Conservation (phyloP, 352 stramenopile species). For the Elongisporangium undulatum region DNA sequence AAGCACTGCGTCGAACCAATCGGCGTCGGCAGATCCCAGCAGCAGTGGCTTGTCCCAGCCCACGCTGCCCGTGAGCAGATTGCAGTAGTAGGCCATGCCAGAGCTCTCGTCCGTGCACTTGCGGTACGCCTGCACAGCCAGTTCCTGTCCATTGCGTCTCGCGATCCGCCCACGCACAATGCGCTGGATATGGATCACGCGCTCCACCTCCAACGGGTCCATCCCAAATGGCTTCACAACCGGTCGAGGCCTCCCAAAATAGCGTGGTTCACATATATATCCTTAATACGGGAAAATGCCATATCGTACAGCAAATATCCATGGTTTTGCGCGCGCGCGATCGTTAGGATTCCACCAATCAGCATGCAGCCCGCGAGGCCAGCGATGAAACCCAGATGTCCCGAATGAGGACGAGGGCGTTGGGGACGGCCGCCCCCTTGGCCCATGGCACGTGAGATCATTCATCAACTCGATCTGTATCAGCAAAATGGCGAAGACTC, state of each 20-base stretch:
- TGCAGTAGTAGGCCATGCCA: constrained; percentile 45
- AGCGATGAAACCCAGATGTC: neutral
- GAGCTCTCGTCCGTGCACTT: constrained; percentile 42
- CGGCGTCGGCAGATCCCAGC: constrained; percentile 20
- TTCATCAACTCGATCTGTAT: neutral
- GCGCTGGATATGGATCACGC: constrained; percentile 30
- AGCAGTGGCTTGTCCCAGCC: constrained; percentile 43
- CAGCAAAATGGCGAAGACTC: constrained; percentile 92
- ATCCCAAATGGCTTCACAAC: neutral
- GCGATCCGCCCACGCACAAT: constrained; percentile 25
- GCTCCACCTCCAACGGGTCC: constrained; percentile 3
- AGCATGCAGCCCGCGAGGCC: neutral
- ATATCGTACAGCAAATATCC: neutral
- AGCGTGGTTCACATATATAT: neutral
- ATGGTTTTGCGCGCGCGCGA: neutral
- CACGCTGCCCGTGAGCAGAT: constrained; percentile 32
- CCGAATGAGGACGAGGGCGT: neutral
- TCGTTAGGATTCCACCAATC: neutral
- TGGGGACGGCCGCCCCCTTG: neutral
- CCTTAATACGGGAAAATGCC: neutral
- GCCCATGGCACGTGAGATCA: neutral
- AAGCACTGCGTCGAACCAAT: neutral
- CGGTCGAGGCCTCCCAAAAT: neutral
- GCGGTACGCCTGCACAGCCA: constrained; percentile 29
- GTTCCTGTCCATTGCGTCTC: constrained; percentile 16